These are phyloP conservation scores for Beta macrorhiza DNA, from an alignment of 179 eudicot species.

Conservation along the genomic window DNA sequence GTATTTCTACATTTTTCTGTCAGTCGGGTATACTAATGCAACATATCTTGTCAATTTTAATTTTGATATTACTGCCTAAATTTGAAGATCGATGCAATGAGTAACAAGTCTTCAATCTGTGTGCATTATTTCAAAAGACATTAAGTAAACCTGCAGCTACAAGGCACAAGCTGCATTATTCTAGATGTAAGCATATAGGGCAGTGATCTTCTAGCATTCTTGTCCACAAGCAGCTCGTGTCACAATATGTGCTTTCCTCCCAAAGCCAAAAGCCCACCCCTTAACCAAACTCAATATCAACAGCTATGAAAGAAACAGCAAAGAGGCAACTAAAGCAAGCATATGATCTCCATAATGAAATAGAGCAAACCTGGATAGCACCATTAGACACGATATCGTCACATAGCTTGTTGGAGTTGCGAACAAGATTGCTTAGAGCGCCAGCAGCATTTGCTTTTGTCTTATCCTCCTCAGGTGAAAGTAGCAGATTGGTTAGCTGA, in stretches of 20 bases:
- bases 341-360: conserved; percentile 1
- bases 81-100: background rate
- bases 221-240: background rate
- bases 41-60: background rate
- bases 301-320: background rate
- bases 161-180: too few relatives aligned
- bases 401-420: conserved; percentile 84
- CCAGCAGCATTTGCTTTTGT: conserved; percentile 99
- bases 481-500: conserved; percentile 68
- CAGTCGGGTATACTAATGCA: background rate
- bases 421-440: conserved; percentile 95
- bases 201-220: background rate
- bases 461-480: conserved; percentile 85
- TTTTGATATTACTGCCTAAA: background rate
- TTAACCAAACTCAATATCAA: background rate
- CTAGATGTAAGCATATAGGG: background rate
- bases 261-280: background rate
- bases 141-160: too few relatives aligned
- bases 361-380: conserved; percentile 74
- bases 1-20: background rate
- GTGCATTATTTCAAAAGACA: background rate
- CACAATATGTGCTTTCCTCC: background rate
- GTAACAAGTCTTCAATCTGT: background rate
- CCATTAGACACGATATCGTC: conserved; percentile 87
- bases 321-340: background rate